Base-by-base conservation (phyloP, 139 green algal genomes). In the Nannochloris sp. region DNA sequence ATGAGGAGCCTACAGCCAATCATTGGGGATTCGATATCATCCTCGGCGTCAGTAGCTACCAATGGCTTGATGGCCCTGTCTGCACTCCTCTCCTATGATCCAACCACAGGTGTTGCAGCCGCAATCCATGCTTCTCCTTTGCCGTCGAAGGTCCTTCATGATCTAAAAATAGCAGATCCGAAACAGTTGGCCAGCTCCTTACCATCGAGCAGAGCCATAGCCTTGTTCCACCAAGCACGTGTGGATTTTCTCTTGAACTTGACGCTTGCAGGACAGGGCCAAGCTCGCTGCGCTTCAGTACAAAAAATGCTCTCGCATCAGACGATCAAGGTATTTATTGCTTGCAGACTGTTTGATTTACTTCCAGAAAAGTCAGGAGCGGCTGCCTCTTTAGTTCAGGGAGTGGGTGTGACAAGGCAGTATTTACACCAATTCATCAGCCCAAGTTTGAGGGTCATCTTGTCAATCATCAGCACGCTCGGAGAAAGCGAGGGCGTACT, bases 201-300 rank as follows among this genome's bases (percentile, higher is more conserved):
- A 23, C 55, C 60, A 0, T 49, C 18, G 16, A 59, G 59, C 21
- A 54, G 62, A 48, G 44, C 48, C 7, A 36, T 62, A 18, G 46
- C 85, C 50, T 60, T 75, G 18, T 75, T 85, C 58, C 29, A 78
- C 5, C 75, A 89, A 72, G 77, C 78, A 12, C 71, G 82, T 76
- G 72, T 91, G 16, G 63, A 64, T 19, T 75, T 90, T 71, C 75
- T 91, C 64, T 68, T 85, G 57, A 48, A 58, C 11, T 73, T 89
- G 54, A 69, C 69, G 21, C 48, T 73, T 34, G 65, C 82, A 14
- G 78, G 37, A 21, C 46, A 10, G 12, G 23, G 62, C 58, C 57
- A 10, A 8, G 29, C 16, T 34, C 55, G 27, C 64, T 61, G 31
- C 31, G 60, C 66, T 15, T 66, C 72, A n/a, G 82, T 81, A 6